phyloP scores from a whole-genome alignment of 1,139 yeast genomes.

The Taphrina flavorubra region DNA sequence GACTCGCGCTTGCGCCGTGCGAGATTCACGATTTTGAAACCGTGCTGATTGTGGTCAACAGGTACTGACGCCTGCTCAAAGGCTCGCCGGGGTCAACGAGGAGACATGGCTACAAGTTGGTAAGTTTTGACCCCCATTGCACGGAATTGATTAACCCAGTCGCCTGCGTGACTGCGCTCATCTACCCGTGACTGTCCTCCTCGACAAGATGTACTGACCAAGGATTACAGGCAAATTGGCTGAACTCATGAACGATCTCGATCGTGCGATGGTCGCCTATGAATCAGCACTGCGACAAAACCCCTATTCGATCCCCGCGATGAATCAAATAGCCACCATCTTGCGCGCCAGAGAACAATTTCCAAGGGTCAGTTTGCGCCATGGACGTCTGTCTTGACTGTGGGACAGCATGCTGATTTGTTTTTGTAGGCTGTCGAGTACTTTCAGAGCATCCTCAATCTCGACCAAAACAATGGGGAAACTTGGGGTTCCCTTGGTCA shows the following conservation, averaged over 20 bases:
- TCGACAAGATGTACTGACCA: no score
- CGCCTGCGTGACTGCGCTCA: no score
- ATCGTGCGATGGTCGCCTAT: slow-evolving; percentile 85
- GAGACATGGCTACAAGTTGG: slow-evolving; percentile 89
- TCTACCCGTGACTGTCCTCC: no score
- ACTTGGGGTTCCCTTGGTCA: slow-evolving; percentile 98
- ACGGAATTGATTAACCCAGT: no score
- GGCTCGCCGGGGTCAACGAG: slow-evolving; percentile 63
- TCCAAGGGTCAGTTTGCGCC: slow-evolving; percentile 48
- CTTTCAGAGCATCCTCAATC: slow-evolving; percentile 81
- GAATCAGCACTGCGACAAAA: slow-evolving; percentile 88
- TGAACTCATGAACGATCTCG: slow-evolving; percentile 85
- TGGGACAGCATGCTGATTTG: no score
- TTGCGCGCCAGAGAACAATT: slow-evolving; percentile 89
- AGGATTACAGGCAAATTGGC: slow-evolving; percentile 70
- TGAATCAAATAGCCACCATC: slow-evolving; percentile 83
- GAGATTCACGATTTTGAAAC: background rate
- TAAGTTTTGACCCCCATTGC: slow-evolving; percentile 17
- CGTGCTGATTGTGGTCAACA: slow-evolving; percentile 2
- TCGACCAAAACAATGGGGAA: slow-evolving; percentile 88
- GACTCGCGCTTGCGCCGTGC: slow-evolving; percentile 1
- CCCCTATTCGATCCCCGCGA: slow-evolving; percentile 82
- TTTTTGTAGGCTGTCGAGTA: slow-evolving; percentile 82
- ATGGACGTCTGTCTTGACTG: no score
- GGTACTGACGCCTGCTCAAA: slow-evolving; percentile 57